Percentiles rank a stretch among this genome's conserved stretches.
phyloP scores from a whole-genome alignment of 805 yeast species.

The Saccharomycopsis fibuligera region DNA sequence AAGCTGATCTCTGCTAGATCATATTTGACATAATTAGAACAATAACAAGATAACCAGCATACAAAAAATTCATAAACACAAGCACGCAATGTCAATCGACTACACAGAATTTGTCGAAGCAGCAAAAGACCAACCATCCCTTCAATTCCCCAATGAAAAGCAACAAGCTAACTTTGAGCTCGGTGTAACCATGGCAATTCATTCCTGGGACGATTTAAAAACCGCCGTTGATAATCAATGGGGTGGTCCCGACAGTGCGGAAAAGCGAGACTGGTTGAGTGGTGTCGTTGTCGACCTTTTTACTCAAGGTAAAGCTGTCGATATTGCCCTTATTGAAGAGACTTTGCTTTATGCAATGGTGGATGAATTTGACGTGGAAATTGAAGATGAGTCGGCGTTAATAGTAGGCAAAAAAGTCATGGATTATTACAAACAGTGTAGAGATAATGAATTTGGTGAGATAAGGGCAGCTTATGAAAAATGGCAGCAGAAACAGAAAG shows the following conservation, averaged over 20 bases:
- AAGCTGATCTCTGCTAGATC: too few species aligned
- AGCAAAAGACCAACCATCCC: slow-evolving; percentile 31
- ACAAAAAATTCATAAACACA: too few species aligned
- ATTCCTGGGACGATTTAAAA: slow-evolving; percentile 81
- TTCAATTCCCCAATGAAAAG: slow-evolving; percentile 47
- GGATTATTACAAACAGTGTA: slow-evolving; percentile 60
- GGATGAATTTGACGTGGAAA: slow-evolving; percentile 85
- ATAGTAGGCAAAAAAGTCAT: slow-evolving; percentile 64
- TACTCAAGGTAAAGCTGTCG: slow-evolving; percentile 55
- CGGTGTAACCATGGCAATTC: slow-evolving; percentile 87
- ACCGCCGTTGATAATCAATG: slow-evolving; percentile 88
- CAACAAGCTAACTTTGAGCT: slow-evolving; percentile 85
- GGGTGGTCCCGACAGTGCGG: slow-evolving; percentile 93
- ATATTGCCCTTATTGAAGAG: slow-evolving; percentile 75
- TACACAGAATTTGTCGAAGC: slow-evolving; percentile 51
- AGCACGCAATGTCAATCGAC: slow-evolving; percentile 29
- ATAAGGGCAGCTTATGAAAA: slow-evolving; percentile 55
- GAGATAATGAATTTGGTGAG: slow-evolving; percentile 40
- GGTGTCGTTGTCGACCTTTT: slow-evolving; percentile 79
- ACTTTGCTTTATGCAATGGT: slow-evolving; percentile 83
- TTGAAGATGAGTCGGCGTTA: slow-evolving; percentile 86
- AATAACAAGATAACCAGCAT: too few species aligned
- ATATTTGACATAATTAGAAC: too few species aligned
- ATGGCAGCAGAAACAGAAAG: slow-evolving; percentile 50
- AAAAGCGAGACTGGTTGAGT: slow-evolving; percentile 92